phyloP scores from a whole-genome alignment of 345 rosid species.

The Aethionema arabicum region DNA sequence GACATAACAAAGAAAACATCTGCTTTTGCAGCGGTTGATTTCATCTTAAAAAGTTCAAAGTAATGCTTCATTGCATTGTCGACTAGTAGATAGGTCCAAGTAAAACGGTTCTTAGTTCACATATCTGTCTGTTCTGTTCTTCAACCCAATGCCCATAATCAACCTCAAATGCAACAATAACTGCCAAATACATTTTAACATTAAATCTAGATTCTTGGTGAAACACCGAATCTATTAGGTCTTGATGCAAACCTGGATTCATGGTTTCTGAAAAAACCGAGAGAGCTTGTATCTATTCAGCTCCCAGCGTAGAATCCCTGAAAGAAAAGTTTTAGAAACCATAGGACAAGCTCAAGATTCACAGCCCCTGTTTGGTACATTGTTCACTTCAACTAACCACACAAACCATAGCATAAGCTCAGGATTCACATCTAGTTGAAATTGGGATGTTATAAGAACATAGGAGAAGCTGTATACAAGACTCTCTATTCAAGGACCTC shows the following conservation, averaged over 20 bases:
- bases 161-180: slow-evolving; percentile 78
- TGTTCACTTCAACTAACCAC: no score
- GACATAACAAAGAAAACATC: slow-evolving; percentile 87
- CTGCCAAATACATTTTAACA: slow-evolving; percentile 31
- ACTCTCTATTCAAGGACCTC: not conserved
- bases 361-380: not conserved
- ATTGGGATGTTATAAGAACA: not conserved
- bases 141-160: slow-evolving; percentile 87
- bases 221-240: not conserved
- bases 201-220: not conserved
- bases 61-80: slow-evolving; percentile 70
- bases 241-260: slow-evolving; percentile 62
- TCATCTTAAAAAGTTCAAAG: slow-evolving; percentile 75
- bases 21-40: slow-evolving; percentile 68
- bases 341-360: no score
- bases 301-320: slow-evolving; percentile 66
- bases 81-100: slow-evolving; percentile 56
- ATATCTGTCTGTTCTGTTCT: slow-evolving; percentile 66
- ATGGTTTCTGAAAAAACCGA: slow-evolving; percentile 54
- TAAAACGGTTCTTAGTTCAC: slow-evolving; percentile 62
- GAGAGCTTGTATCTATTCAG: slow-evolving; percentile 51
- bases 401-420: no score
- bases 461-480: not conserved
- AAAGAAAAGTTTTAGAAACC: slow-evolving; percentile 10
- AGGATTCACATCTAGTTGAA: no score